phyloP scores from a whole-genome alignment of 2,329 filamentous ascomycete species.

The Diaporthe longicolla region DNA sequence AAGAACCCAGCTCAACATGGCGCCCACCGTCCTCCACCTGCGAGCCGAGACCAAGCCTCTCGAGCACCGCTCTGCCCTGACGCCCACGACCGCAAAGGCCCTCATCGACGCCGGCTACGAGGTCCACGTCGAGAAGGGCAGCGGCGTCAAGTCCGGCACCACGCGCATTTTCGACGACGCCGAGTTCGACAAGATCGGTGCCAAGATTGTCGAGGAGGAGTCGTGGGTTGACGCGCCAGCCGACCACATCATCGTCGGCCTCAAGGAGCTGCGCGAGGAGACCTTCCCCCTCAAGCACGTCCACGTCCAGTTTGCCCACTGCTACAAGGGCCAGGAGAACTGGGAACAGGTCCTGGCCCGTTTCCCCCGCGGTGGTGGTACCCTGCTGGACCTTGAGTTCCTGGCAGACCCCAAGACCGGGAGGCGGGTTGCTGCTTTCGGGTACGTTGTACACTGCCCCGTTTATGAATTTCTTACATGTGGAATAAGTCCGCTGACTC shows the following conservation, averaged over 20 bases:
- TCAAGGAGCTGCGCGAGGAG: constrained; percentile 84
- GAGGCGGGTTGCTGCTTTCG: constrained; percentile 79
- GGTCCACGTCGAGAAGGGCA: constrained; percentile 73
- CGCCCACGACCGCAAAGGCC: constrained; percentile 57
- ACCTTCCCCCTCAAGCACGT: constrained; percentile 80
- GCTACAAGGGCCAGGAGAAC: constrained; percentile 82
- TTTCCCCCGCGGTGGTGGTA: constrained; percentile 82
- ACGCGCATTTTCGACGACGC: constrained; percentile 75
- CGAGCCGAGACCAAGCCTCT: constrained; percentile 72
- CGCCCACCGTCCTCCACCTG: constrained; percentile 63
- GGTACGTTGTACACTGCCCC: constrained; percentile 58
- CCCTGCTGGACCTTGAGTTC: constrained; percentile 90
- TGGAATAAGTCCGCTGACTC: background rate
- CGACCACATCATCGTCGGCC: constrained; percentile 79
- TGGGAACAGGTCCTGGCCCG: constrained; percentile 86
- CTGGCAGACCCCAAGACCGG: constrained; percentile 77
- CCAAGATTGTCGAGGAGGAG: constrained; percentile 74
- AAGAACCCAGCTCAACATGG: constrained; percentile 45
- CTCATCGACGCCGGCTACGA: constrained; percentile 79
- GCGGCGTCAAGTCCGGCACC: constrained; percentile 57
- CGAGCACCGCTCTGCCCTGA: constrained; percentile 68
- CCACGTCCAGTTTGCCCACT: constrained; percentile 80
- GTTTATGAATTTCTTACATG: background rate
- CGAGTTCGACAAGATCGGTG: constrained; percentile 75
- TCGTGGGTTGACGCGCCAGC: constrained; percentile 77